Percentiles rank a stretch among this genome's conserved stretches.
Conservation (phyloP, 139 green algal species). For the Penium margaritaceum region DNA sequence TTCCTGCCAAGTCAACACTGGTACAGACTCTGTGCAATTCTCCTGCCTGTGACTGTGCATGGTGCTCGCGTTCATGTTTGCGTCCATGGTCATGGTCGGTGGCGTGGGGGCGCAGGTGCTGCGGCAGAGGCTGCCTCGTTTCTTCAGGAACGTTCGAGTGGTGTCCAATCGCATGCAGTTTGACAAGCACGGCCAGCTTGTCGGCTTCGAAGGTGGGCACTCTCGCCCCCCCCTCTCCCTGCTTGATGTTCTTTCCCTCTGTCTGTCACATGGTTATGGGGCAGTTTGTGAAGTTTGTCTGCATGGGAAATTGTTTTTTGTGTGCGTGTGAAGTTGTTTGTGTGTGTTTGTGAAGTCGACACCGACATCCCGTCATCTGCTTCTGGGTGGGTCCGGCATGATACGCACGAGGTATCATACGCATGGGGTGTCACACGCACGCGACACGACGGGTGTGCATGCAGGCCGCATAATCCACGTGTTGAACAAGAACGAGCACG, state of each 20-base stretch:
- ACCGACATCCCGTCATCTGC: neutral
- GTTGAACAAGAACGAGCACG: slow-evolving; percentile 45
- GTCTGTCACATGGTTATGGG: neutral
- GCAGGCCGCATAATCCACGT: slow-evolving; percentile 31
- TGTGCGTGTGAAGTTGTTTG: neutral
- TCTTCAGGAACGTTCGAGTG: slow-evolving; percentile 26
- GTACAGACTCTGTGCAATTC: too few species aligned
- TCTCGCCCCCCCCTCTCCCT: neutral
- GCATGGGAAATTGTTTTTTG: neutral
- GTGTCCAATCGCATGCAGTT: slow-evolving; percentile 43
- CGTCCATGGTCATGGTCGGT: too few species aligned
- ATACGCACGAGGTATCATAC: neutral
- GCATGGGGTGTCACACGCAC: too few species aligned
- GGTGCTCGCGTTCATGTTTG: too few species aligned
- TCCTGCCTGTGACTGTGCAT: too few species aligned
- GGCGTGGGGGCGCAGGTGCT: too few species aligned
- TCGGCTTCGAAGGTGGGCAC: slow-evolving; percentile 12
- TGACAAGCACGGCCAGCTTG: slow-evolving; percentile 9
- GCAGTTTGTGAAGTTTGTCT: neutral
- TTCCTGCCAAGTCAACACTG: too few species aligned
- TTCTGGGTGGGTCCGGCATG: neutral
- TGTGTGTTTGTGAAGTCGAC: neutral
- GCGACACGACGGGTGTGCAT: too few species aligned
- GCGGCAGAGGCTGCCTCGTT: slow-evolving; percentile 15
- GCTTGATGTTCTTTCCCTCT: neutral